Base-by-base conservation (phyloP, 495 filamentous ascomycete species). In the Emericellopsis terricola region DNA sequence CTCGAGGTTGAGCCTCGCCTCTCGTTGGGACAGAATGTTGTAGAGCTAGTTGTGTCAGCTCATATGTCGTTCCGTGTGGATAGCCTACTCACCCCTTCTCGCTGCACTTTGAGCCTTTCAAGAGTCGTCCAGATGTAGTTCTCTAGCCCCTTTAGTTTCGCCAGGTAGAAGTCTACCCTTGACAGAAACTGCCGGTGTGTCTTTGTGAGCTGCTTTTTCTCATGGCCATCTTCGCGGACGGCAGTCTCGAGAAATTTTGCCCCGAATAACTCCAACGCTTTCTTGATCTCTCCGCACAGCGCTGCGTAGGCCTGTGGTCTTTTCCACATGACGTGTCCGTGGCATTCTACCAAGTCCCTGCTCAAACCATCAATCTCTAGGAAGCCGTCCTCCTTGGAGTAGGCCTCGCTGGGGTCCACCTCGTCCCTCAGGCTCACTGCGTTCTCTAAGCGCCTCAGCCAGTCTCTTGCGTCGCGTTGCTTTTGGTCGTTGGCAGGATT, bases 1-100 rank as follows among this genome's bases (percentile, higher is more conserved):
- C 41, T 64, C 52, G 20, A 71, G 60, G 37, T 59, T 64, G 24
- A 71, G 56, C 37, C 68, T 68, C 10, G 59, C 64, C 41, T 69
- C 67, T 32, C 66, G 64, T 38, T 69, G 67, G 29, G 65, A 60
- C 42, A 69, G 68, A 49, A 69, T 68, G 44, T 69, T 71, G 47
- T 69, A 69, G 3, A 71, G 38, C 52, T 64, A 30, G n/a, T n/a
- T n/a, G n/a, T n/a, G n/a, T n/a, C n/a, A n/a, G n/a, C n/a, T n/a
- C n/a, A n/a, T n/a, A n/a, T n/a, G n/a, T n/a, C n/a, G n/a, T n/a
- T n/a, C n/a, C n/a, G n/a, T n/a, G n/a, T n/a, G 28, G 28, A 15
- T n/a, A 14, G 1, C 20, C 20, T 31, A 51, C 64, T 35, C 49
- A 68, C 64, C 16, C 64, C 67, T 33, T 58, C 60, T 16, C 67